Conservation (phyloP, 495 filamentous ascomycete species). For the Friedmanniomyces simplex region DNA sequence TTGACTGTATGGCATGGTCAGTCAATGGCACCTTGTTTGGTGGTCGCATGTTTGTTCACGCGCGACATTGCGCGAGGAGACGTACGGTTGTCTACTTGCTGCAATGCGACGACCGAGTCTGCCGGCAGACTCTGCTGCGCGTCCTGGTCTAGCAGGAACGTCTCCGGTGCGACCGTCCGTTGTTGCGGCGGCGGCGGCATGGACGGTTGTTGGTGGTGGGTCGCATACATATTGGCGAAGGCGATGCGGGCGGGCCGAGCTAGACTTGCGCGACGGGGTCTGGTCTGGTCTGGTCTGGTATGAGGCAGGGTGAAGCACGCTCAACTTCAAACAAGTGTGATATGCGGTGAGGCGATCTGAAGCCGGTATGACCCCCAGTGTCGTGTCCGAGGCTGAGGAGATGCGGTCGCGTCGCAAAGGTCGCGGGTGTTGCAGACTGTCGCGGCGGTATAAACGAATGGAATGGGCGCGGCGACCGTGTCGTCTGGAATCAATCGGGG, state of each 20-base stretch:
- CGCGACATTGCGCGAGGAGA: conserved; percentile 18
- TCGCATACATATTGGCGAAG: conserved; percentile 28
- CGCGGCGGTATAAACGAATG: not conserved
- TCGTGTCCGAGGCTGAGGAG: not conserved
- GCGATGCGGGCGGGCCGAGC: conserved; percentile 18
- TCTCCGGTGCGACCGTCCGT: conserved; percentile 64
- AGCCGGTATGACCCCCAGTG: conserved; percentile 1
- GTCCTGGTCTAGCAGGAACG: conserved; percentile 93
- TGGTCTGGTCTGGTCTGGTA: too few species aligned
- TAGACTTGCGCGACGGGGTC: conserved; percentile 10
- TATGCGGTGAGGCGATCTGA: not conserved
- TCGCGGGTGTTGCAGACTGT: not conserved
- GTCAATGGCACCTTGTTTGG: not conserved
- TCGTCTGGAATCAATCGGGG: not conserved
- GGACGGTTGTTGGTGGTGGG: conserved; percentile 23
- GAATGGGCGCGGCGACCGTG: too few species aligned
- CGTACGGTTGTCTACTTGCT: conserved; percentile 97
- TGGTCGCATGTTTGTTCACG: not conserved
- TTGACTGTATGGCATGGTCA: conserved; percentile 57
- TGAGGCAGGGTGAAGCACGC: conserved; percentile 11
- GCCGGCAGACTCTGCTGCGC: conserved; percentile 92
- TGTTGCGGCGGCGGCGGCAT: conserved; percentile 61
- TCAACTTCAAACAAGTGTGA: conserved; percentile 9
- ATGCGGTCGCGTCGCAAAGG: not conserved
- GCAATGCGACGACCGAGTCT: conserved; percentile 91